Base-by-base conservation (phyloP, 2,329 filamentous ascomycete species). In the Cryphonectria nitschkei region DNA sequence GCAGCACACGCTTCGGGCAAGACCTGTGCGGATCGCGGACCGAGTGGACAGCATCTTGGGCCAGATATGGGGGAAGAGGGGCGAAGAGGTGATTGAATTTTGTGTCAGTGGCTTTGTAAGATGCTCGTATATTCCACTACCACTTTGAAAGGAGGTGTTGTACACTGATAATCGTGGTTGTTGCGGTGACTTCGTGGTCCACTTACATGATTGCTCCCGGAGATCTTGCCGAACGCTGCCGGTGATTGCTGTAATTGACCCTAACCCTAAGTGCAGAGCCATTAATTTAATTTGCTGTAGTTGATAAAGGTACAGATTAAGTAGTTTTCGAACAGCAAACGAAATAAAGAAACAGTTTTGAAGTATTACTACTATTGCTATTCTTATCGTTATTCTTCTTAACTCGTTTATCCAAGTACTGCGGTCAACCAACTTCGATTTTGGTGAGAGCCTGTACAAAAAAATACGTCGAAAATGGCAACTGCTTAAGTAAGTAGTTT, bases 191-290 rank as follows among this genome's bases (percentile, higher is more conserved):
- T n/a, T 26, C 6, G 50, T 54, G 11, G 50, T 26, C 8, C 5
- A 22, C 43, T 50, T 50, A 5, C 4, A 22, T 26, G 7, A 54
- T 13, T 32, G 29, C 13, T 14, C 11, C 52, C 26, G 54, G n/a
- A 32, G 54, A 58, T 32, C 54, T 58, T 58, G 54, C 54, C 54
- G 54, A 58, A 58, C 26, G 4, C 29, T 58, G 54, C 54, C 54
- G 54, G 29, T 32, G 16, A 16, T 32, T 7, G 14, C 19, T 14
- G 4, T 19, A 58, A 19, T 29, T 29, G 34, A 32, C 54, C 54
- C 29, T 58, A 13, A 58, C 54, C 54, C 54, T 58, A 19, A 32
- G 13, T 39, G 1, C 37, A 37, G 26, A 26, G 26, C 26, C 26
- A 26, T 26, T 1, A 26, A 26, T 26, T 26, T 26, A 26, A 26